Percentiles rank a stretch among this genome's conserved stretches.
These are phyloP conservation scores for Lumnitzera racemosa DNA, from an alignment of 345 rosid species.

Conservation along the genomic window DNA sequence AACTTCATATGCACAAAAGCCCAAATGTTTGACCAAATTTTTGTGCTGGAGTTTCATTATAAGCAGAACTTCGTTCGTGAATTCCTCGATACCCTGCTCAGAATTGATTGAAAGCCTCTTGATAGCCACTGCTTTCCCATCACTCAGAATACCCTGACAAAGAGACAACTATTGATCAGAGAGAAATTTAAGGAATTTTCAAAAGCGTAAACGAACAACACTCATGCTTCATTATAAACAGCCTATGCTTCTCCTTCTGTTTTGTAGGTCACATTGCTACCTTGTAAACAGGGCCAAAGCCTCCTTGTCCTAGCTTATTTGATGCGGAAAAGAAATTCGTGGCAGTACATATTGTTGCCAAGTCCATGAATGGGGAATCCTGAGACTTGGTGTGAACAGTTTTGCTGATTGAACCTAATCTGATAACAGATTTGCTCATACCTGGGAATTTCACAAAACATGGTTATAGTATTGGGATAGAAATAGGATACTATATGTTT, in stretches of 20 bases:
- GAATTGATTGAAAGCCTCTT: conserved; percentile 23
- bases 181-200: too few species aligned
- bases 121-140: conserved; percentile 44
- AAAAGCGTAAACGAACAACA: too few species aligned
- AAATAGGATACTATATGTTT: too few species aligned
- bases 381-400: too few species aligned
- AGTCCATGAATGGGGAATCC: conserved; percentile 11
- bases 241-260: too few species aligned
- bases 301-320: conserved; percentile 20
- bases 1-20: conserved; percentile 32
- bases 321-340: conserved; percentile 27
- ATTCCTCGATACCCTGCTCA: conserved; percentile 26
- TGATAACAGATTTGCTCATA: too few species aligned
- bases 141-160: conserved; percentile 36
- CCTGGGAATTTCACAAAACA: too few species aligned
- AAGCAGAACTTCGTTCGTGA: conserved; percentile 31
- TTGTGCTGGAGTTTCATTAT: conserved; percentile 44
- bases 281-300: conserved; percentile 24
- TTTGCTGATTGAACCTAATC: too few species aligned
- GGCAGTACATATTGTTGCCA: conserved; percentile 24
- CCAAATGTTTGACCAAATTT: conserved; percentile 47
- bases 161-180: neutral
- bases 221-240: too few species aligned
- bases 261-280: conserved; percentile 1
- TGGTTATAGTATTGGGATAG: too few species aligned